Evolutionary conservation across 169 alveolate species (phyloP).

Genomic region (Eimeria tenella): DNA sequence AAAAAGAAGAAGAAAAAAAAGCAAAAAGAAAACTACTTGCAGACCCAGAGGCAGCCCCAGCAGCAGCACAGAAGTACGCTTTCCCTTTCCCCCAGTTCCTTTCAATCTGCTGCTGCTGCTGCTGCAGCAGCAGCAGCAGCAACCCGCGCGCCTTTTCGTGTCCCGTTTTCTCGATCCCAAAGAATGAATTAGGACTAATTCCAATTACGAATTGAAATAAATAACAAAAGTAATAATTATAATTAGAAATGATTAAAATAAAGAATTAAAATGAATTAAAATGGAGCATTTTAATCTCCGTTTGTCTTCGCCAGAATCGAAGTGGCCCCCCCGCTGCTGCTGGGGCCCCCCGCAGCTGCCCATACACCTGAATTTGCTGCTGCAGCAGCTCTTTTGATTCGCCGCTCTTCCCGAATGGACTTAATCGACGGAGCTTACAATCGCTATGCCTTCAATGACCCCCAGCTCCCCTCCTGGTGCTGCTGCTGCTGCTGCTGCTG

Average conservation of each 20-base stretch:
- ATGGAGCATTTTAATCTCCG: not conserved
- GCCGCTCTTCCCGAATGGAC: constrained; percentile 94
- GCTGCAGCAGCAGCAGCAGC: not conserved
- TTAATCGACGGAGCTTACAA: constrained; percentile 96
- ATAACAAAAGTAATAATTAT: no score
- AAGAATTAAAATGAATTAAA: no score
- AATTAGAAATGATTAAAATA: not conserved
- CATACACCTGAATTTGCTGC: constrained; percentile 75
- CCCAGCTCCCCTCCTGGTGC: constrained; percentile 77
- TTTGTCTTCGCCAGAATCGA: constrained; percentile 37
- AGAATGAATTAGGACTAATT: no score
- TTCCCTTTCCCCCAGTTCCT: not conserved
- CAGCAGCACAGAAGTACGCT: not conserved
- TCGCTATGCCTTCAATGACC: constrained; percentile 94
- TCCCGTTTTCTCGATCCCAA: not conserved
- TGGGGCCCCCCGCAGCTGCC: constrained; percentile 62
- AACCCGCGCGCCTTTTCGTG: not conserved
- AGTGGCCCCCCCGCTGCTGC: constrained; percentile 48
- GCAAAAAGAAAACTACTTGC: not conserved
- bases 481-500: constrained; percentile 53
- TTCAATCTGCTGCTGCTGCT: not conserved
- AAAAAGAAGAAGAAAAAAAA: constrained; percentile 3
- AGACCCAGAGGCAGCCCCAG: not conserved
- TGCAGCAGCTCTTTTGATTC: constrained; percentile 75
- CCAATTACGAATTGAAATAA: no score